Percentiles rank a stretch among this genome's conserved stretches.
phyloP scores from a whole-genome alignment of 768 basidiomycete genomes.

The Strobilomyces confusus region DNA sequence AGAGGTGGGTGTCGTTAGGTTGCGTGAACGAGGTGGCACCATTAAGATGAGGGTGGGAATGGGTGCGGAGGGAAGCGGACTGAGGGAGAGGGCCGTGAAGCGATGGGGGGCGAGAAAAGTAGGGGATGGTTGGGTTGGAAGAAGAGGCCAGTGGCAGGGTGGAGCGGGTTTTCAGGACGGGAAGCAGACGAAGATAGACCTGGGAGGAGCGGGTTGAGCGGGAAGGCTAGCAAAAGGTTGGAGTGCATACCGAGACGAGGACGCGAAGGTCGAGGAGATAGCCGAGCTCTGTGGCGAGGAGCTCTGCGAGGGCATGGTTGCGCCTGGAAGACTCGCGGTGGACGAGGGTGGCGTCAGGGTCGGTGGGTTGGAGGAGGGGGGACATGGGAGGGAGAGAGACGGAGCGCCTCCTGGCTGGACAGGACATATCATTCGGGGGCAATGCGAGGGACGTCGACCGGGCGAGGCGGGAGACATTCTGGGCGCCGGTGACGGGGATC shows the following conservation, averaged over 20 bases:
- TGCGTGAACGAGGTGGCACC: conserved; percentile 19
- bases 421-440: neutral
- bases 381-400: neutral
- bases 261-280: conserved; percentile 78
- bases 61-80: conserved; percentile 42
- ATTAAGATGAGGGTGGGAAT: conserved; percentile 39
- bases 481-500: neutral
- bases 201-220: conserved; percentile 25
- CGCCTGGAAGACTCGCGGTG: conserved; percentile 15
- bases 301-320: conserved; percentile 78
- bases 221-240: neutral
- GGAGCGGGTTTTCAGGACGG: conserved; percentile 38
- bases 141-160: conserved; percentile 17
- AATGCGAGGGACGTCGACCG: neutral
- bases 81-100: conserved; percentile 40
- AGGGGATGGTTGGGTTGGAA: conserved; percentile 26
- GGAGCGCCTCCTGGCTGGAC: neutral
- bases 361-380: neutral
- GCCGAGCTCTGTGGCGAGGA: conserved; percentile 78
- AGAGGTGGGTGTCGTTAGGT: conserved; percentile 6
- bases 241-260: conserved; percentile 63
- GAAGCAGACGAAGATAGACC: conserved; percentile 64
- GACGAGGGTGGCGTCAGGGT: neutral
- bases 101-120: conserved; percentile 36
- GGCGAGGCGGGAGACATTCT: neutral